These are phyloP conservation scores for Fusarium sp. DNA, from an alignment of 2,329 filamentous ascomycete species.

Conservation along the genomic window DNA sequence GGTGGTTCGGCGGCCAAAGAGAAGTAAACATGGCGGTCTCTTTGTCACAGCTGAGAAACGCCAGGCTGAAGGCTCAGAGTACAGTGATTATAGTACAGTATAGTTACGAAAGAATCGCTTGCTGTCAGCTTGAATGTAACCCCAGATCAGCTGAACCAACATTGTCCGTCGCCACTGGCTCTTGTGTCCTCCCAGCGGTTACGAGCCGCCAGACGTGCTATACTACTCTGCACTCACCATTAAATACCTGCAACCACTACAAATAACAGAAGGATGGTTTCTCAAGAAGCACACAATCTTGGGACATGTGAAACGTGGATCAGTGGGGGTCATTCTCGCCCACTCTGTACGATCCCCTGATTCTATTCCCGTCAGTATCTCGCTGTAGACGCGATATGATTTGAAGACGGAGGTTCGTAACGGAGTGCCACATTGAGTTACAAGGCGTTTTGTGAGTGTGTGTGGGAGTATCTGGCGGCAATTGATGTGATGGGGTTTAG, in stretches of 20 bases:
- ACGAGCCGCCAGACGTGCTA: slow-evolving; percentile 26
- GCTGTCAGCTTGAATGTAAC: slow-evolving; percentile 35
- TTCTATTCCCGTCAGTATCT: slow-evolving; percentile 32
- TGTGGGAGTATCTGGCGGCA: slow-evolving; percentile 13
- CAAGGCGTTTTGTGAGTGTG: slow-evolving; percentile 8
- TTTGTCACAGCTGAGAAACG: slow-evolving; percentile 22
- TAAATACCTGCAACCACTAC: slow-evolving; percentile 19
- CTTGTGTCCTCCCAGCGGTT: slow-evolving; percentile 20
- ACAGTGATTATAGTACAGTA: background rate
- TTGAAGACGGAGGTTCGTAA: slow-evolving; percentile 16
- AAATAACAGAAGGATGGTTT: slow-evolving; percentile 9
- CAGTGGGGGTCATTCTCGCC: slow-evolving; percentile 22
- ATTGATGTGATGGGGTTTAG: slow-evolving; percentile 15
- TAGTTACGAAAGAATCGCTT: background rate
- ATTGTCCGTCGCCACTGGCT: slow-evolving; percentile 11
- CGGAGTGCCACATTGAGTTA: slow-evolving; percentile 38
- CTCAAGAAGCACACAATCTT: slow-evolving; percentile 11
- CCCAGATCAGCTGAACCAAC: slow-evolving; percentile 24
- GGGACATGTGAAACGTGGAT: slow-evolving; percentile 33
- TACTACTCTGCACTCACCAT: background rate
- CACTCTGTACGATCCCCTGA: slow-evolving; percentile 12
- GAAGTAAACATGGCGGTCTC: background rate
- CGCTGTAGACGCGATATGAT: slow-evolving; percentile 34
- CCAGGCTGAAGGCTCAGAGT: slow-evolving; percentile 14
- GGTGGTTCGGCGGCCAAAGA: slow-evolving; percentile 50